These are phyloP conservation scores for Penicillium sumatraense DNA, from an alignment of 2,329 filamentous ascomycete species.

Conservation along the genomic window DNA sequence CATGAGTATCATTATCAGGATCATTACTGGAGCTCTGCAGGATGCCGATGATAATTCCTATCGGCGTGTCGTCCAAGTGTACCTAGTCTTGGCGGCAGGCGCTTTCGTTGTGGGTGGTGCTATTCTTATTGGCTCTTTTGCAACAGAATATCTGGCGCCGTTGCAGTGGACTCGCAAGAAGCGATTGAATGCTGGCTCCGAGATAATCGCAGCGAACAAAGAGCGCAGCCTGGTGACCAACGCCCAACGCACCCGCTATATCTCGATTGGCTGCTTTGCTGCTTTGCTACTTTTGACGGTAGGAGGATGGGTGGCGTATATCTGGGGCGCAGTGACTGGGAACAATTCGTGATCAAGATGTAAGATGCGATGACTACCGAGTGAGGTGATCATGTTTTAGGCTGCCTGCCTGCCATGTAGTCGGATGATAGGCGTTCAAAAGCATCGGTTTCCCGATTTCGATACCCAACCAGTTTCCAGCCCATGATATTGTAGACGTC, in stretches of 20 bases:
- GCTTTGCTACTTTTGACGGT: constrained; percentile 53
- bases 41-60: constrained; percentile 63
- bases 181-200: constrained; percentile 50
- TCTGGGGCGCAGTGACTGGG: constrained; percentile 64
- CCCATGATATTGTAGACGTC: neutral
- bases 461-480: neutral
- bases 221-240: constrained; percentile 46
- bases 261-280: constrained; percentile 52
- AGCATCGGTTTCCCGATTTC: neutral
- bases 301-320: constrained; percentile 58
- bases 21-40: constrained; percentile 63
- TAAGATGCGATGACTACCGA: neutral
- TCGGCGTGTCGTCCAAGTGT: constrained; percentile 59
- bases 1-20: constrained; percentile 65
- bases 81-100: constrained; percentile 57
- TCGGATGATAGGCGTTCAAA: neutral
- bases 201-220: constrained; percentile 50
- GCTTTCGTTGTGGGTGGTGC: constrained; percentile 53
- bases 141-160: constrained; percentile 50
- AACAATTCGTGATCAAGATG: constrained; percentile 41
- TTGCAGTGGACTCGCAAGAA: constrained; percentile 65
- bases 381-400: neutral
- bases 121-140: constrained; percentile 46
- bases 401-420: neutral
- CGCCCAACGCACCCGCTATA: constrained; percentile 43